Evolutionary conservation across 495 filamentous ascomycete species (phyloP).

Genomic region (Penicillium canariense): DNA sequence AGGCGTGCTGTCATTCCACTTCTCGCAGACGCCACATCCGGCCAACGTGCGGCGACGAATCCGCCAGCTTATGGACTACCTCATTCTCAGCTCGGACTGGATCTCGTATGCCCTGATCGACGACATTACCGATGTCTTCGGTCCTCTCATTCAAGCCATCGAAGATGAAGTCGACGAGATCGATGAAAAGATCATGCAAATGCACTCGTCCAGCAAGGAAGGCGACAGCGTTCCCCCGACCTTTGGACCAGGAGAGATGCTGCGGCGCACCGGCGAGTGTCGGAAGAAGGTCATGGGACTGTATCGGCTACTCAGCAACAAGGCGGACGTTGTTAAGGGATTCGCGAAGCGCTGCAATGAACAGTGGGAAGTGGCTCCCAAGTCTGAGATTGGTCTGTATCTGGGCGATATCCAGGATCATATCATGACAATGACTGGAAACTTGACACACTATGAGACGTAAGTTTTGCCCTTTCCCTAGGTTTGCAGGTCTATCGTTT

Average conservation of each 20-base stretch:
- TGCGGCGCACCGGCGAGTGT: constrained; percentile 86
- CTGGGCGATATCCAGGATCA: constrained; percentile 98
- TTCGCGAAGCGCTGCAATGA: constrained; percentile 99
- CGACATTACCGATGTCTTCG: constrained; percentile 95
- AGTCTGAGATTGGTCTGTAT: constrained; percentile 93
- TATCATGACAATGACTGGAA: constrained; percentile 96
- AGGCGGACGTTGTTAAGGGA: constrained; percentile 97
- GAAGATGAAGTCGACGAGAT: constrained; percentile 89
- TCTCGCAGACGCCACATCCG: constrained; percentile 87
- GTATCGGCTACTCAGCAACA: constrained; percentile 90
- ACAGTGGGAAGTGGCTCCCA: constrained; percentile 93
- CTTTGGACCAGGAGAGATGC: constrained; percentile 74
- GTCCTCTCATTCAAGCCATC: constrained; percentile 83
- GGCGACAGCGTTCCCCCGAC: constrained; percentile 34
- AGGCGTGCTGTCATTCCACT: constrained; percentile 93
- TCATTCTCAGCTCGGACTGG: constrained; percentile 92
- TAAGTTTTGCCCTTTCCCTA: constrained; percentile 40
- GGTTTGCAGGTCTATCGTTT: background rate
- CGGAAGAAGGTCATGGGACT: constrained; percentile 95
- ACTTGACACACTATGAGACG: constrained; percentile 95
- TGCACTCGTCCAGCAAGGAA: constrained; percentile 61
- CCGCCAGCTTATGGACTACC: constrained; percentile 89
- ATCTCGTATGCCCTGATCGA: constrained; percentile 98
- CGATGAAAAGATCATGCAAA: constrained; percentile 73
- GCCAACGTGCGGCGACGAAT: constrained; percentile 93